Conservation (phyloP, 2,329 filamentous ascomycete genomes). For the Colletotrichum noveboracense region DNA sequence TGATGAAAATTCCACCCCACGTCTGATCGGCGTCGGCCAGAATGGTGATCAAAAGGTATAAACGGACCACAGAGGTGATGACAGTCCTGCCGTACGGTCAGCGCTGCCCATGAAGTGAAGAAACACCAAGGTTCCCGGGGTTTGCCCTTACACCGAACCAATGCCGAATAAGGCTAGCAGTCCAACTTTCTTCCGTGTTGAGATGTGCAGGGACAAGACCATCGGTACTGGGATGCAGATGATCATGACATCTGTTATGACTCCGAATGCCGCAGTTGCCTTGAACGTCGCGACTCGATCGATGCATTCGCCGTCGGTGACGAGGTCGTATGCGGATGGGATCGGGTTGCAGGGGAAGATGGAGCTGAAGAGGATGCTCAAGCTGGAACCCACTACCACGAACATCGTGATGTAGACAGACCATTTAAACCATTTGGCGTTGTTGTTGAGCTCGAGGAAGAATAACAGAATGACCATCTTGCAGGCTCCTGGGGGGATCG, state of each 20-base stretch:
- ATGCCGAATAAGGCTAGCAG: conserved; percentile 47
- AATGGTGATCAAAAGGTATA: conserved; percentile 28
- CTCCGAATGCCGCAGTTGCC: conserved; percentile 48
- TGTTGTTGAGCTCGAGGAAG: conserved; percentile 16
- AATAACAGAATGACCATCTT: conserved; percentile 24
- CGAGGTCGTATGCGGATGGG: conserved; percentile 28
- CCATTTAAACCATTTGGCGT: conserved; percentile 10
- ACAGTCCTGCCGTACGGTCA: conserved; percentile 27
- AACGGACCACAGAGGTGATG: conserved; percentile 32
- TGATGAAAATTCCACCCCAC: conserved; percentile 30
- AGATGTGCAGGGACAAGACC: conserved; percentile 47
- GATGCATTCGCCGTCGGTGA: conserved; percentile 39
- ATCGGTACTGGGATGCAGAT: conserved; percentile 49
- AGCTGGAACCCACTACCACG: conserved; percentile 12
- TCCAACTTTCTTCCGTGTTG: conserved; percentile 46
- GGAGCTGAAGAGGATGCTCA: conserved; percentile 32
- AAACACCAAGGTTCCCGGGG: not conserved
- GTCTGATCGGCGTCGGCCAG: conserved; percentile 30
- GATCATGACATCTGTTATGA: conserved; percentile 50
- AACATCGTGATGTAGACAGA: conserved; percentile 16
- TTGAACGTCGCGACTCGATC: conserved; percentile 50
- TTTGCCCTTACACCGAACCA: conserved; percentile 32
- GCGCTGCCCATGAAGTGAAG: not conserved
- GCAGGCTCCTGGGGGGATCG: conserved; percentile 18
- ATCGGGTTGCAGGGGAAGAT: conserved; percentile 36